Base-by-base conservation (phyloP, 169 alveolate species). In the Eimeria tenella region DNA sequence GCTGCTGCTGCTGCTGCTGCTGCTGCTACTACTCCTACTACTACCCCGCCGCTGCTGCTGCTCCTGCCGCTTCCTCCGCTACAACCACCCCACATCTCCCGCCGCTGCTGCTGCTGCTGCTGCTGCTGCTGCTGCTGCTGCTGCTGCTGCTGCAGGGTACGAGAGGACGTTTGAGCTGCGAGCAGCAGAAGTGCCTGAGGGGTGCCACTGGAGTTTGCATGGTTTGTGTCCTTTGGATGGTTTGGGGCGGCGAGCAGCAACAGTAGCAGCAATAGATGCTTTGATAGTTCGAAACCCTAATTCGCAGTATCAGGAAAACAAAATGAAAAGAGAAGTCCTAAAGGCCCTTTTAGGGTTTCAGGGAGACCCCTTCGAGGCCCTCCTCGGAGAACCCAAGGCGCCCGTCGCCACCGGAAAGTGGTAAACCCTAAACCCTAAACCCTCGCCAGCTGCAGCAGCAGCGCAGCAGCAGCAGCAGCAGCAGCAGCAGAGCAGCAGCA, bases 341-440 rank as follows among this genome's bases (percentile, higher is more conserved):
- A 89, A 89, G 70, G 94, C 94, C 11, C 79, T 77, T 11, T 63
- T 89, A 11, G 94, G 94, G 75, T 89, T 89, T 55, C 81, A 89
- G 60, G 94, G 94, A 6, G 94, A 89, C 94, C 94, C 94, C 13
- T 89, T 23, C 52, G 94, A 89, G 31, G 81, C 42, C 21, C 60
- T 23, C 49, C 56, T 74, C 17, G 50, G 55, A 15, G 63, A 13
- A 4, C 13, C 81, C 15, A 65, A 25, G 79, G 65, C 68, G 5
- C 56, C 68, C 81, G 88, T 89, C 42, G 94, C 94, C 5, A 73
- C 94, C 9, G 94, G 94, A 9, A 49, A 53, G 13, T 89, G 94
- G 94, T 89, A 42, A 74, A 88, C 55, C 42, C 42, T 31, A 31
- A 31, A 31, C 42, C 42, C 42, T 31, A 31, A 31, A 31, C 42